Base-by-base conservation (phyloP, 2,329 filamentous ascomycete species). In the Cladosporium sp. region DNA sequence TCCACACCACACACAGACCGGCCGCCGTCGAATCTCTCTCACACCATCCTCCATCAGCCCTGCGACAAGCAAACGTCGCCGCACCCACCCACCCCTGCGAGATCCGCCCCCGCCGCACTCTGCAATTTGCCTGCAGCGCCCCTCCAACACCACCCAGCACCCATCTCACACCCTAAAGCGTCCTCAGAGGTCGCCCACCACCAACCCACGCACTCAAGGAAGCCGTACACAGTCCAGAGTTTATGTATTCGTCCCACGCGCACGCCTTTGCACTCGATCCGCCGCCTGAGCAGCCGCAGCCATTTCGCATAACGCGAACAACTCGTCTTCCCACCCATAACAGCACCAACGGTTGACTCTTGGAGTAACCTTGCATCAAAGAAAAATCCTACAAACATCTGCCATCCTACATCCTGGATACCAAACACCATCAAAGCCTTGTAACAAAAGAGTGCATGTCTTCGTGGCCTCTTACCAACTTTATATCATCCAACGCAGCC, bases 231-330 rank as follows among this genome's bases (percentile, higher is more conserved):
- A 70, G 71, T 66, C 68, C 73, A 74, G 73, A 71, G 92, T 96
- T 91, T 96, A 96, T 96, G 93, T 96, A 96, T 97, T 93, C 93
- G 92, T 90, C 92, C 92, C 90, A 91, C 89, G 87, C 87, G 88
- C 88, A 91, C 91, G 89, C 92, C 89, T 93, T 92, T 89, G 92
- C 90, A 92, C 90, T 94, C 90, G 89, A 90, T 85, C 89, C 90
- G 87, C 92, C 92, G 86, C 88, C 92, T 86, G 92, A 92, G 91
- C 92, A 96, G 91, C 92, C 93, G 88, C 72, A 74, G 70, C 86
- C 90, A 87, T 96, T 96, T 92, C 92, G 92, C 88, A 93, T 92
- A 91, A 87, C 89, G 89, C 90, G 91, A 87, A 96, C 92, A 89
- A 91, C 89, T 86, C 92, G 92, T 91, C 71, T 70, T 71, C 93